Conservation (phyloP, 495 filamentous ascomycete genomes). For the Opeltia flavorubescens region DNA sequence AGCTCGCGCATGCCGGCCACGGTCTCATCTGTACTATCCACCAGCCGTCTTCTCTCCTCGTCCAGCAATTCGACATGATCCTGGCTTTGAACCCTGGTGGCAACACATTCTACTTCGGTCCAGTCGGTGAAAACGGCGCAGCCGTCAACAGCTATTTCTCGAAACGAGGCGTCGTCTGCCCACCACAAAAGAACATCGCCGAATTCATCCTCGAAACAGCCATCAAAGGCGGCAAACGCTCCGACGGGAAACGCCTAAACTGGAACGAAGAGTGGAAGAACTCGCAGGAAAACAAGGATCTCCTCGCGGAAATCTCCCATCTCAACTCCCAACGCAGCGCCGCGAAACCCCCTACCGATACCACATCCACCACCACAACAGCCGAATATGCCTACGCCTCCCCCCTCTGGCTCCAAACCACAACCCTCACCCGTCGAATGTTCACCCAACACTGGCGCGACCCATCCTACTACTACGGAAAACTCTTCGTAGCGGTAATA, state of each 20-base stretch:
- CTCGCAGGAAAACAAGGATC: constrained; percentile 36
- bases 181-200: constrained; percentile 57
- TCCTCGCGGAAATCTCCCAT: constrained; percentile 45
- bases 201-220: constrained; percentile 79
- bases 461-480: constrained; percentile 59
- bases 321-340: constrained; percentile 42
- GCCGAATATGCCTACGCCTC: constrained; percentile 49
- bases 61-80: constrained; percentile 67
- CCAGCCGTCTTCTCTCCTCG: constrained; percentile 55
- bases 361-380: constrained; percentile 18
- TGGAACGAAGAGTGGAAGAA: constrained; percentile 63
- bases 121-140: constrained; percentile 48
- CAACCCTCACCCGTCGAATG: constrained; percentile 46
- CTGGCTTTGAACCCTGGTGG: constrained; percentile 57
- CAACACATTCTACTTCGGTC: constrained; percentile 62
- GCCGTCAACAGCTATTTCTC: constrained; percentile 55
- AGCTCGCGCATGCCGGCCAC: constrained; percentile 62
- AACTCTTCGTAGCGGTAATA: constrained; percentile 55
- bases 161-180: constrained; percentile 43
- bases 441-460: constrained; percentile 61
- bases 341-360: too few relatives aligned
- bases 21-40: constrained; percentile 76
- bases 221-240: constrained; percentile 39
- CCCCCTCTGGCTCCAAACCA: constrained; percentile 41
- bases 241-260: constrained; percentile 39